These are phyloP conservation scores for Penicillium coprophilum DNA, from an alignment of 495 filamentous ascomycete genomes.

Conservation along the genomic window DNA sequence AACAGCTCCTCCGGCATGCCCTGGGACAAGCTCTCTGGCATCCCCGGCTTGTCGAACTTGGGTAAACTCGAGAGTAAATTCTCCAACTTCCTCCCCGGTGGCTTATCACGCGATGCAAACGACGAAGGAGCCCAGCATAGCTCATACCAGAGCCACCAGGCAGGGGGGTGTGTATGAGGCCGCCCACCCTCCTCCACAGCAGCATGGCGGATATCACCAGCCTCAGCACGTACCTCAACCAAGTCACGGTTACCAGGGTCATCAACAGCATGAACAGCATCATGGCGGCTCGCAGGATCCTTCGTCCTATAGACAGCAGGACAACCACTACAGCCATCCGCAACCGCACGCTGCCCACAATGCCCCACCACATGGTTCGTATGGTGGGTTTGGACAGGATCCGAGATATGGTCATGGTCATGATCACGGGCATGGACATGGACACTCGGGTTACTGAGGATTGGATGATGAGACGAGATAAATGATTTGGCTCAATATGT, in stretches of 20 bases:
- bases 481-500: not conserved
- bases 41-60: slow-evolving; percentile 44
- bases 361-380: not conserved
- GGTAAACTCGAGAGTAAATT: slow-evolving; percentile 39
- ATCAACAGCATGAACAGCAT: slow-evolving; percentile 1
- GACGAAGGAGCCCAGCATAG: not conserved
- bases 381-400: not conserved
- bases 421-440: not conserved
- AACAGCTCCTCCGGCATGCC: slow-evolving; percentile 32
- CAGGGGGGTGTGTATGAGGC: not conserved
- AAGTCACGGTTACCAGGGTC: not conserved
- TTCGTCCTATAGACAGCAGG: not conserved
- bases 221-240: not conserved
- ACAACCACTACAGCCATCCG: not conserved
- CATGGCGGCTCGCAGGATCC: not conserved
- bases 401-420: not conserved
- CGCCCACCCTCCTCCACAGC: not conserved
- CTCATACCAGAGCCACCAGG: slow-evolving; percentile 3
- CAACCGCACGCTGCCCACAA: not conserved
- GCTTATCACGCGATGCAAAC: not conserved
- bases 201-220: not conserved
- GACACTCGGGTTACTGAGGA: not conserved
- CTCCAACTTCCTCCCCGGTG: slow-evolving; percentile 45
- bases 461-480: not conserved
- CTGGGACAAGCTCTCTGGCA: slow-evolving; percentile 41